Evolutionary conservation across 2,329 filamentous ascomycete species (phyloP), one percentile per base, ranked within the genome.

Genomic region (Microsporum canis): DNA sequence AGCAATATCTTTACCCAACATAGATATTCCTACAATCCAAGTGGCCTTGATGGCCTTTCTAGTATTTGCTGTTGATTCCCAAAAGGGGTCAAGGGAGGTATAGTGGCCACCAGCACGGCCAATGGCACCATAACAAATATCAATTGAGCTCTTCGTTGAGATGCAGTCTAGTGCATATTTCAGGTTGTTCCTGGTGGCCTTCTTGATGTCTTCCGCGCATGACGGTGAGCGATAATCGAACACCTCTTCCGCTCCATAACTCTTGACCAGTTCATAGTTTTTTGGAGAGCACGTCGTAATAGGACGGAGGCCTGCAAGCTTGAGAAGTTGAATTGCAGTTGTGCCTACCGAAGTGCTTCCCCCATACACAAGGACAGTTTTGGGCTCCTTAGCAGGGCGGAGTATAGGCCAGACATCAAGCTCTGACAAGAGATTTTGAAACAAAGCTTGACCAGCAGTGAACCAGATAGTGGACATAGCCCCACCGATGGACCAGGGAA

Each of bases 271-370:
- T 3, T 71, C 69, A 51, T 71, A 71, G 60, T 73, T 73, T 6
- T 62, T 65, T 3, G 69, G 68, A 0, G 72, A 73, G 55, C 71
- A 72, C 3, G 72, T 73, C 7, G 72, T 71, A 41, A 74, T 69
- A 1, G 70, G 67, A 6, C 64, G 67, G 43, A 71, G 72, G 2
- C 70, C 72, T 65, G 57, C 67, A 66, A 68, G 66, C 66, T 66
- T 64, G 43, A 65, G 41, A 27, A 57, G 41, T 56, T 66, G 62
- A 34, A 55, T 67, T 58, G 76, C 77, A 59, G 74, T 66, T 0
- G 75, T 76, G 0, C 78, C 79, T 0, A 70, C 74, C 0, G 77
- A 69, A 1, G 77, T 78, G 38, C 69, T 71, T 1, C 78, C 80
- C 1, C 79, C 79, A 53, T 73, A 74, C 2, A 82, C 74, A 0